Evolutionary conservation across 169 alveolate genomes (phyloP).

Genomic region (Plasmodium inui): DNA sequence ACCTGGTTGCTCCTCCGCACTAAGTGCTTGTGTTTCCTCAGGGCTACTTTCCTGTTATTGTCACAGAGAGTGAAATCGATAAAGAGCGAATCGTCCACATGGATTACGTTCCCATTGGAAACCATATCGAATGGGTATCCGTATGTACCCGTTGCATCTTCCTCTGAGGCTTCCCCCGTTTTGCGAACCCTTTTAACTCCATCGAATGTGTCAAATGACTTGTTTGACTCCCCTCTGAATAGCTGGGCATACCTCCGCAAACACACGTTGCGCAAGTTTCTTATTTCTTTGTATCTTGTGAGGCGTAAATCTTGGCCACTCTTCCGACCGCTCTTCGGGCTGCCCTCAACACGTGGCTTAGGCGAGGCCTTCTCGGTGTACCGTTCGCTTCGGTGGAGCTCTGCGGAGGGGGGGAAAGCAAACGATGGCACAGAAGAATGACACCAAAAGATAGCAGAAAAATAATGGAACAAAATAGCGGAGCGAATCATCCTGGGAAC

Average conservation of each 20-base stretch:
- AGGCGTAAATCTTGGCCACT: neutral
- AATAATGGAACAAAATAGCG: neutral
- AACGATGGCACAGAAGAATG: neutral
- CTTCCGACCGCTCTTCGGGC: neutral
- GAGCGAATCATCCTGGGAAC: neutral
- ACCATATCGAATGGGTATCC: conserved; percentile 23
- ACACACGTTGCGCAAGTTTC: conserved; percentile 11
- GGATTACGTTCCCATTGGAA: neutral
- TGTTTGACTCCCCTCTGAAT: neutral
- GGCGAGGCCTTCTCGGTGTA: conserved; percentile 28
- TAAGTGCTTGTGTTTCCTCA: neutral
- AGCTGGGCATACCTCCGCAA: conserved; percentile 22
- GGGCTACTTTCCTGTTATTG: neutral
- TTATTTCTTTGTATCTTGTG: conserved; percentile 28
- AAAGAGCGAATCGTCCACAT: conserved; percentile 22
- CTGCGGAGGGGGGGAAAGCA: neutral
- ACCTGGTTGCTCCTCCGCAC: neutral
- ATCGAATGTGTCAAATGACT: neutral
- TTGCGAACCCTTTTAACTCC: neutral
- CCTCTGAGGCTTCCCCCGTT: neutral
- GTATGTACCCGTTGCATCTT: neutral
- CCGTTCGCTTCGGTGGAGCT: conserved; percentile 26
- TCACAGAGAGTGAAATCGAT: conserved; percentile 1
- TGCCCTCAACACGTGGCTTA: neutral
- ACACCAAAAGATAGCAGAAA: neutral